phyloP scores from a whole-genome alignment of 2,329 filamentous ascomycete genomes.

The Trichoderma sp. region DNA sequence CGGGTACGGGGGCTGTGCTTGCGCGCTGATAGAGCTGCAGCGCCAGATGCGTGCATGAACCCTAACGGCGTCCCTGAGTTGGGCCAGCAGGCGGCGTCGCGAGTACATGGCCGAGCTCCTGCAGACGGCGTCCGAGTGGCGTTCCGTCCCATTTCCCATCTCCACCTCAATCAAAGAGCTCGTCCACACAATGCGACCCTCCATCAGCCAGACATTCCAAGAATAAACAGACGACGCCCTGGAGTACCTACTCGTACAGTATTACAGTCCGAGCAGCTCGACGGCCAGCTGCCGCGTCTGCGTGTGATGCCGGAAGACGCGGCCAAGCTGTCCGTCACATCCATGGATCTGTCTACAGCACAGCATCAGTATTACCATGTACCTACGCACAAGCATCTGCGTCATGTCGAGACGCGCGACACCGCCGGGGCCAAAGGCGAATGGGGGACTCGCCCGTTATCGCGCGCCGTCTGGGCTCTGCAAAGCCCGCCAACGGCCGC shows the following conservation, averaged over 20 bases:
- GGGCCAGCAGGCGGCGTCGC: conserved; percentile 9
- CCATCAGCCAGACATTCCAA: conserved; percentile 19
- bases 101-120: conserved; percentile 23
- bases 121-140: conserved; percentile 26
- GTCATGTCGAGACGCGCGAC: conserved; percentile 6
- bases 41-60: not conserved
- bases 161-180: conserved; percentile 30
- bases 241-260: too few relatives aligned
- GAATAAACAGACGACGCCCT: conserved; percentile 6
- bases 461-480: not conserved
- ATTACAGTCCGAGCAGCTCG: too few relatives aligned
- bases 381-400: not conserved
- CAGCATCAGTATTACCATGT: too few relatives aligned
- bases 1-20: conserved; percentile 24
- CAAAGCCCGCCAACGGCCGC: conserved; percentile 15
- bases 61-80: conserved; percentile 28
- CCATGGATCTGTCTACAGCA: not conserved
- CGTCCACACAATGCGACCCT: conserved; percentile 28
- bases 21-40: not conserved
- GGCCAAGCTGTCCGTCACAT: not conserved
- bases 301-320: conserved; percentile 11
- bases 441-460: conserved; percentile 10
- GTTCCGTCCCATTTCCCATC: conserved; percentile 27
- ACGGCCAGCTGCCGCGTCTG: not conserved
- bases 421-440: not conserved